A percentile compares a stretch with the other conserved stretches of the same genome.
Evolutionary conservation across 1,284 basidiomycete genomes (phyloP).

Genomic region (Trametes pubescens): DNA sequence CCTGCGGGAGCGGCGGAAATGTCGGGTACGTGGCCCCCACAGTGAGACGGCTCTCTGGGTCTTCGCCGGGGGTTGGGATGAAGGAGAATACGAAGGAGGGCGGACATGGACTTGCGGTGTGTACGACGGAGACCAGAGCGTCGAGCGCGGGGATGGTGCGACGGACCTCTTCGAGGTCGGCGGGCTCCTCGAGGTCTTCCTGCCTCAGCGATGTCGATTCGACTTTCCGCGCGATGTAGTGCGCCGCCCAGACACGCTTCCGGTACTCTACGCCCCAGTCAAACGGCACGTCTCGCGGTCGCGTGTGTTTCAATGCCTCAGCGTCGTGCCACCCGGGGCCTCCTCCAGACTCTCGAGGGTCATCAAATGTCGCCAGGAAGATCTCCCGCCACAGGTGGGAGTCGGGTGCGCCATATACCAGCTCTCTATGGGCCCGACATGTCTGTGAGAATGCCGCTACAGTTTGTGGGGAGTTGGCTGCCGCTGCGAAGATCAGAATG

Average conservation of each 20-base stretch:
- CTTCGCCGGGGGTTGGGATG: neutral
- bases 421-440: conserved; percentile 47
- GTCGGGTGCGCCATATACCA: conserved; percentile 53
- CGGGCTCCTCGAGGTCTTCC: neutral
- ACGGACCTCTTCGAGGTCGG: neutral
- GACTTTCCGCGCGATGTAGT: conserved; percentile 33
- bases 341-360: conserved; percentile 46
- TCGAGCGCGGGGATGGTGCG: conserved; percentile 29
- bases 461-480: conserved; percentile 43
- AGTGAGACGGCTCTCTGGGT: conserved; percentile 25
- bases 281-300: conserved; percentile 12
- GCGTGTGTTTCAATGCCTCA: neutral
- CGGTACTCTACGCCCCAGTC: conserved; percentile 40
- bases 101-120: conserved; percentile 44
- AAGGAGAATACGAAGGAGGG: conserved; percentile 37
- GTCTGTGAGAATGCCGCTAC: conserved; percentile 54
- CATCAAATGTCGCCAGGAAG: conserved; percentile 59
- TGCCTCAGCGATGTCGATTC: conserved; percentile 2
- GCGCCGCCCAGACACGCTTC: conserved; percentile 36
- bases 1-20: conserved; percentile 36
- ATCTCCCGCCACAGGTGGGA: conserved; percentile 62
- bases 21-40: conserved; percentile 30
- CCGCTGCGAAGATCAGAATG: conserved; percentile 48
- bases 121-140: conserved; percentile 43
- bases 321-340: conserved; percentile 27